A percentile compares a stretch with the other conserved stretches of the same genome.
phyloP scores from a whole-genome alignment of 805 yeast genomes.

The Yamadazyma insecticola region DNA sequence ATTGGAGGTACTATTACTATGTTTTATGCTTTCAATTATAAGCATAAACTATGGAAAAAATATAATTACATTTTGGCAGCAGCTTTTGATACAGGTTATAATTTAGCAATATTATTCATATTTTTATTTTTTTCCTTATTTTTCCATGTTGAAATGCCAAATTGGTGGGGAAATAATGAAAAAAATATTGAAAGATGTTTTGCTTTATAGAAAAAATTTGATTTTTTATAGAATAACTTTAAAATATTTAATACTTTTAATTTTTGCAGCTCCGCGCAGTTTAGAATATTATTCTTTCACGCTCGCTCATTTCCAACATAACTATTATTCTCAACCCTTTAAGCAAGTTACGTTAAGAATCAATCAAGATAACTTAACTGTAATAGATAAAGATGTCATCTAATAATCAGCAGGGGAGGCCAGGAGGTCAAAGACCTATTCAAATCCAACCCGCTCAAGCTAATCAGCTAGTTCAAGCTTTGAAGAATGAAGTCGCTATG shows the following conservation, averaged over 20 bases:
- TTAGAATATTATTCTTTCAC: too few relatives aligned
- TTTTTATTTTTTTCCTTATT: constrained; percentile 30
- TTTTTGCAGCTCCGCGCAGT: too few relatives aligned
- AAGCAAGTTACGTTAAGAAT: too few relatives aligned
- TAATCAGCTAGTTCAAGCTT: constrained; percentile 56
- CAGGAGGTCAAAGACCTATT: constrained; percentile 10
- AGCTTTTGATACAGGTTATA: constrained; percentile 48
- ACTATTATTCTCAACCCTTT: too few relatives aligned
- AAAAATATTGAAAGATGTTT: constrained; percentile 44
- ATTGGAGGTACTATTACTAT: constrained; percentile 46
- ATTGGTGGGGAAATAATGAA: constrained; percentile 49
- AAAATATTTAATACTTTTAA: too few relatives aligned
- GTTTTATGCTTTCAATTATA: constrained; percentile 40
- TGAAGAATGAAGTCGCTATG: constrained; percentile 52
- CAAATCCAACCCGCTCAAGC: constrained; percentile 48
- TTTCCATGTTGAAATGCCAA: constrained; percentile 24
- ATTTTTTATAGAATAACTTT: too few relatives aligned
- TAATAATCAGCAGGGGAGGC: too few relatives aligned
- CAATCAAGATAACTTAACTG: too few relatives aligned
- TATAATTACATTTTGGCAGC: constrained; percentile 49
- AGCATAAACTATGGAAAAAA: constrained; percentile 34
- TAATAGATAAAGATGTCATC: too few relatives aligned
- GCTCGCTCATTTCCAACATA: too few relatives aligned
- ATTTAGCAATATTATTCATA: constrained; percentile 35
- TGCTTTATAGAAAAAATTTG: constrained; percentile 19